phyloP scores from a whole-genome alignment of 441 rosid species.

The Manihot esculenta region DNA sequence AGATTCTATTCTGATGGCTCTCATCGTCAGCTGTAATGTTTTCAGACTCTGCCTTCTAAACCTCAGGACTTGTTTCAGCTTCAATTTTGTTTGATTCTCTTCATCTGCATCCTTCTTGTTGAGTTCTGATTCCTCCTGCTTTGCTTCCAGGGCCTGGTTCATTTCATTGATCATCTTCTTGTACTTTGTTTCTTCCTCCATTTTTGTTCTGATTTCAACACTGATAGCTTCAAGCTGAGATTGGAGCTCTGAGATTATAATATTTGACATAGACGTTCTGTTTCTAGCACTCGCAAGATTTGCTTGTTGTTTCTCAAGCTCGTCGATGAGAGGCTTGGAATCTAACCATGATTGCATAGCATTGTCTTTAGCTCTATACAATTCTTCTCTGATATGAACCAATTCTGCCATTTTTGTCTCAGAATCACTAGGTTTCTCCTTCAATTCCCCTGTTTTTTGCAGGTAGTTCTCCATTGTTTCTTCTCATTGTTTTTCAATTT shows the following conservation, averaged over 20 bases:
- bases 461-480: neutral
- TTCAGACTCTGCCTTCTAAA: conserved; percentile 45
- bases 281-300: conserved; percentile 36
- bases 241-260: conserved; percentile 37
- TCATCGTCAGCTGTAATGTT: conserved; percentile 35
- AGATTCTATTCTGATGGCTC: conserved; percentile 40
- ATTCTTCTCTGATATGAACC: conserved; percentile 31
- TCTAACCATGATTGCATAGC: conserved; percentile 57
- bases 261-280: conserved; percentile 33
- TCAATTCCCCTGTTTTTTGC: neutral
- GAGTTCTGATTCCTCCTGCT: conserved; percentile 26
- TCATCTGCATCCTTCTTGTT: conserved; percentile 31
- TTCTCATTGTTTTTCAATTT: neutral
- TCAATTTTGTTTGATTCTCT: conserved; percentile 30
- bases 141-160: conserved; percentile 23
- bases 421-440: neutral
- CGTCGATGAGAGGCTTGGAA: conserved; percentile 54
- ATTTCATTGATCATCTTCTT: conserved; percentile 28
- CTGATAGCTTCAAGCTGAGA: conserved; percentile 36
- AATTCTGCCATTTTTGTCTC: conserved; percentile 39
- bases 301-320: conserved; percentile 53
- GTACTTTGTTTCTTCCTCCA: conserved; percentile 37
- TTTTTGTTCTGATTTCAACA: conserved; percentile 23
- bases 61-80: conserved; percentile 37
- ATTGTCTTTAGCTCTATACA: conserved; percentile 44